Evolutionary conservation across 176 grass and related monocot genomes (phyloP).

Genomic region (Carex scoparia): DNA sequence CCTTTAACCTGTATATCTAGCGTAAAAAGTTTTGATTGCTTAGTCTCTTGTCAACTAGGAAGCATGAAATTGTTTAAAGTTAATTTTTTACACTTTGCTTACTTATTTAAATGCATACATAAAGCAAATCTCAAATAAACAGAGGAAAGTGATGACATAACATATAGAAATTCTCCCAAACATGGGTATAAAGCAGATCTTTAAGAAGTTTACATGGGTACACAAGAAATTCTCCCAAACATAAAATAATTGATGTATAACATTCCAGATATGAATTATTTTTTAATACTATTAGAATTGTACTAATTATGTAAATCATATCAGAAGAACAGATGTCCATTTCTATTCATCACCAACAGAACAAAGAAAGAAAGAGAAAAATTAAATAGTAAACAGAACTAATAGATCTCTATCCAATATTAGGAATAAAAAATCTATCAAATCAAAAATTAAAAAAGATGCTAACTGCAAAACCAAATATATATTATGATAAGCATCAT

Average conservation of each 20-base stretch:
- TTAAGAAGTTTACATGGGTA: no score
- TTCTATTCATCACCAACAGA: background rate
- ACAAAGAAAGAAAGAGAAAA: background rate
- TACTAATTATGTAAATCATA: background rate
- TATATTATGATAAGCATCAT: background rate
- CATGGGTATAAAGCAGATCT: no score
- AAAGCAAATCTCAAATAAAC: background rate
- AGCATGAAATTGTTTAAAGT: background rate
- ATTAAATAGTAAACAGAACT: background rate
- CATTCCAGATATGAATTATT: background rate
- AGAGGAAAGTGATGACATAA: background rate
- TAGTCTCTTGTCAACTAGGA: background rate
- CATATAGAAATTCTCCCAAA: no score
- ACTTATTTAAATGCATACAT: background rate
- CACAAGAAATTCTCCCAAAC: no score
- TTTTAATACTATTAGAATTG: background rate
- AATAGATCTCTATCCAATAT: background rate
- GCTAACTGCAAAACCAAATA: background rate
- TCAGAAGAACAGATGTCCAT: background rate
- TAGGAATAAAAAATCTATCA: background rate
- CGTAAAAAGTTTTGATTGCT: conserved; percentile 41
- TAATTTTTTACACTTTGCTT: background rate
- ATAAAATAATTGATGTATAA: background rate
- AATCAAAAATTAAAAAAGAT: background rate
- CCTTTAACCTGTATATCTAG: conserved; percentile 98